Conservation (phyloP, 768 basidiomycete species). For the Psilocybe sp. region DNA sequence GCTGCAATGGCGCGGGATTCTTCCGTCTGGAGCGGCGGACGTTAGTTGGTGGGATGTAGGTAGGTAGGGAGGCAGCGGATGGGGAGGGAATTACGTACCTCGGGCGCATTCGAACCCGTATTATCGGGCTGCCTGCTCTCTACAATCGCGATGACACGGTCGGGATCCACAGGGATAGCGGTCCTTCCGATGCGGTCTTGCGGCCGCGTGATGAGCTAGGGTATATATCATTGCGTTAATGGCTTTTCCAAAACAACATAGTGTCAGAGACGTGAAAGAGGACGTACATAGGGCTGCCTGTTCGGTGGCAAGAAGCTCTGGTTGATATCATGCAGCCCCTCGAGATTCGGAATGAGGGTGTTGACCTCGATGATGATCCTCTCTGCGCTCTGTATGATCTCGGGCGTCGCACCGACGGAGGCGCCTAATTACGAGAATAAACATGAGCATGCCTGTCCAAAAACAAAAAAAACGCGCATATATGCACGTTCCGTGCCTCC, state of each 20-base stretch:
- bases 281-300: conserved; percentile 37
- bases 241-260: too few species aligned
- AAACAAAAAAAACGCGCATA: not conserved
- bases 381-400: conserved; percentile 45
- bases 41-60: not conserved
- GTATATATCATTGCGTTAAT: too few species aligned
- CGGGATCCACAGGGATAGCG: conserved; percentile 45
- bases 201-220: conserved; percentile 40
- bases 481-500: too few species aligned
- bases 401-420: conserved; percentile 45
- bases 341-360: conserved; percentile 42
- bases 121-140: conserved; percentile 41
- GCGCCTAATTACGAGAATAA: conserved; percentile 33
- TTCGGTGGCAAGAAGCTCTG: conserved; percentile 40
- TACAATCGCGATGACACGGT: conserved; percentile 43
- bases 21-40: conserved; percentile 25
- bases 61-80: not conserved
- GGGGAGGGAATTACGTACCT: conserved; percentile 23
- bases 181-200: conserved; percentile 43
- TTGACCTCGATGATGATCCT: conserved; percentile 52
- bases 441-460: too few species aligned
- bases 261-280: too few species aligned
- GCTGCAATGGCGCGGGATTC: conserved; percentile 39
- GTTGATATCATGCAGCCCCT: conserved; percentile 48
- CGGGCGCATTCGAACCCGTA: conserved; percentile 41